Evolutionary conservation across 441 rosid species (phyloP).

Genomic region (Gossypium trilobum): DNA sequence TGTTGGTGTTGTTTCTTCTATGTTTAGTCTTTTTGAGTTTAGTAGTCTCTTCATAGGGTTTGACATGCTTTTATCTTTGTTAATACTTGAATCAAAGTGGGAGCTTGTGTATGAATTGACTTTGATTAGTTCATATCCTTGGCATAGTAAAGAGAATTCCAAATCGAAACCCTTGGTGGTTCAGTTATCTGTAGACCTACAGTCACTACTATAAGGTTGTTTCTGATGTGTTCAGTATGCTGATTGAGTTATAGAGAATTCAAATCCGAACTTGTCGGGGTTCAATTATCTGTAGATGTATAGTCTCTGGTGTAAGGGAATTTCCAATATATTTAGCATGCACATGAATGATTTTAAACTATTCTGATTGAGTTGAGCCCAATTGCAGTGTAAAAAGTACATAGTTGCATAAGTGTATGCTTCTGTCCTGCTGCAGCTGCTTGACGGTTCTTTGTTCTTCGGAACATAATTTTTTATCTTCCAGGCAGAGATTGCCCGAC

Average conservation of each 20-base stretch:
- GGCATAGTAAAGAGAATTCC: not conserved
- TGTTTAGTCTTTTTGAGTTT: not conserved
- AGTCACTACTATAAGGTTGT: not conserved
- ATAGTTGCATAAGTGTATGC: not conserved
- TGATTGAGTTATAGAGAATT: not conserved
- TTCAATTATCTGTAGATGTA: not conserved
- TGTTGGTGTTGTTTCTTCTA: not conserved
- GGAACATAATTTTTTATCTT: not conserved
- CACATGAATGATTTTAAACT: too few relatives aligned
- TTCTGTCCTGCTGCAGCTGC: not conserved
- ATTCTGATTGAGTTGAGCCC: not conserved
- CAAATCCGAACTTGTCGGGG: not conserved
- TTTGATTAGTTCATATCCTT: not conserved
- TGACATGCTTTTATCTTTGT: not conserved
- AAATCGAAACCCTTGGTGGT: not conserved
- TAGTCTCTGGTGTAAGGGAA: too few relatives aligned
- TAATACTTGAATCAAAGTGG: not conserved
- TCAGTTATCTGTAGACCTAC: not conserved
- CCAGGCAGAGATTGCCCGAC: slow-evolving; percentile 72
- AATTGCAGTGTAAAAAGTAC: not conserved
- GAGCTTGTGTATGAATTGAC: not conserved
- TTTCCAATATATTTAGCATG: too few relatives aligned
- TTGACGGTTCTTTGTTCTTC: not conserved
- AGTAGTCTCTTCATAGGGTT: not conserved
- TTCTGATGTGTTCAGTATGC: not conserved